These are phyloP conservation scores for Ophiosphaerella herpotricha DNA, from an alignment of 2,329 filamentous ascomycete genomes.

Conservation along the genomic window DNA sequence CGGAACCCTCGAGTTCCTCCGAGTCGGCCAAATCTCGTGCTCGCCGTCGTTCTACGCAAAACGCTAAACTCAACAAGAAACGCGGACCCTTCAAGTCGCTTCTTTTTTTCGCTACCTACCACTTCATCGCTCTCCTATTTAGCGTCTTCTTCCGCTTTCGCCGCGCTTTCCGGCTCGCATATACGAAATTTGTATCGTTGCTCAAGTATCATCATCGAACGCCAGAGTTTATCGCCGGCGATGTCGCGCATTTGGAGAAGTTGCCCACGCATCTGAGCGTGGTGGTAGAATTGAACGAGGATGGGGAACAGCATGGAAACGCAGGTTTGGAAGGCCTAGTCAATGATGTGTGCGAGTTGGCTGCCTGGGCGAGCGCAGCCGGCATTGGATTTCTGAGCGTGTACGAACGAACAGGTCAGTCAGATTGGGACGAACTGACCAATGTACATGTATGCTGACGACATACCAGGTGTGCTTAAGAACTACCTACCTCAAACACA, in stretches of 20 bases:
- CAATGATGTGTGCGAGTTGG: conserved; percentile 88
- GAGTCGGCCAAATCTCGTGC: conserved; percentile 14
- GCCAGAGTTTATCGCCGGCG: conserved; percentile 86
- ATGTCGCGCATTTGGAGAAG: conserved; percentile 74
- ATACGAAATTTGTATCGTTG: conserved; percentile 77
- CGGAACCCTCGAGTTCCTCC: conserved; percentile 40
- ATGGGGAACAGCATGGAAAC: conserved; percentile 63
- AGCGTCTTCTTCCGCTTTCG: conserved; percentile 84
- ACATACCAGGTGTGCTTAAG: conserved; percentile 75
- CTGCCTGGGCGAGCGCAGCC: conserved; percentile 89
- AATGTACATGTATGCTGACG: not conserved
- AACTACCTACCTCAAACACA: conserved; percentile 85
- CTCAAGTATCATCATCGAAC: conserved; percentile 95
- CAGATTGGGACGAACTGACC: not conserved
- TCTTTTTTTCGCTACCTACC: conserved; percentile 70
- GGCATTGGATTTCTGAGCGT: conserved; percentile 86
- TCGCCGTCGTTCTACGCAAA: conserved; percentile 15
- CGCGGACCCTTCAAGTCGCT: conserved; percentile 63
- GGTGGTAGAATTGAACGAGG: conserved; percentile 73
- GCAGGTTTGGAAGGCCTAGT: conserved; percentile 82
- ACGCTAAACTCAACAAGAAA: conserved; percentile 47
- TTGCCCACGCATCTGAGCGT: conserved; percentile 87
- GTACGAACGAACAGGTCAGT: conserved; percentile 83
- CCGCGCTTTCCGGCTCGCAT: conserved; percentile 76
- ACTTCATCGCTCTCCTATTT: conserved; percentile 78